These are phyloP conservation scores for Sclerotinia spermophila DNA, from an alignment of 2,329 filamentous ascomycete genomes.

Conservation along the genomic window DNA sequence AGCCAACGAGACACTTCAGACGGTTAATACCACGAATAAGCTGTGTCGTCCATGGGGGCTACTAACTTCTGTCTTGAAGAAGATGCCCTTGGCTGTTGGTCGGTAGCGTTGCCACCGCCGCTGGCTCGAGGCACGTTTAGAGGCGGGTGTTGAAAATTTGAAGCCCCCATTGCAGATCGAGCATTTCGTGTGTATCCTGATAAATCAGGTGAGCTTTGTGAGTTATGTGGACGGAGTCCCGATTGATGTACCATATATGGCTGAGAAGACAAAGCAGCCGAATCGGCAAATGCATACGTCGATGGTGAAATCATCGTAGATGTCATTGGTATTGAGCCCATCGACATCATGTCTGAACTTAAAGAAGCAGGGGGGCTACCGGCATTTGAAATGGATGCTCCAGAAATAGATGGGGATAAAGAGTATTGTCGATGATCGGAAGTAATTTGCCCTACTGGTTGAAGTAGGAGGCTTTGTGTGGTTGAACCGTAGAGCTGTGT, in stretches of 20 bases:
- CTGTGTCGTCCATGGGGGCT: conserved; percentile 13
- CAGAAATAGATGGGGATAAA: conserved; percentile 37
- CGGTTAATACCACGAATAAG: conserved; percentile 17
- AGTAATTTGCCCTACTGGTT: conserved; percentile 23
- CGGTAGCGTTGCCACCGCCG: conserved; percentile 24
- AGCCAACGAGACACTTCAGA: conserved; percentile 29
- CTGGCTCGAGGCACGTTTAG: conserved; percentile 32
- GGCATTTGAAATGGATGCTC: conserved; percentile 34
- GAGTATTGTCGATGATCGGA: conserved; percentile 35
- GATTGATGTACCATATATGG: conserved; percentile 39
- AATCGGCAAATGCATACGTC: conserved; percentile 36
- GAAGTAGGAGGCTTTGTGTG: conserved; percentile 31
- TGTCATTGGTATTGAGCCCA: conserved; percentile 35
- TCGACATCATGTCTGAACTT: conserved; percentile 35
- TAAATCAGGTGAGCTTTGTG: conserved; percentile 39
- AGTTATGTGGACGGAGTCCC: conserved; percentile 37
- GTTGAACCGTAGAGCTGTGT: conserved; percentile 38
- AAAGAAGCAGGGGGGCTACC: conserved; percentile 35
- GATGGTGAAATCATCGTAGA: conserved; percentile 35
- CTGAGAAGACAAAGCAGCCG: conserved; percentile 34
- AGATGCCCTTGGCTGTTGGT: conserved; percentile 25
- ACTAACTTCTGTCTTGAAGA: conserved; percentile 27
- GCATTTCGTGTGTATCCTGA: conserved; percentile 37
- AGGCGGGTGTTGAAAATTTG: conserved; percentile 34
- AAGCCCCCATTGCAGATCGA: conserved; percentile 36